phyloP scores from a whole-genome alignment of 306 rosid genomes.

The Arachis stenosperma region DNA sequence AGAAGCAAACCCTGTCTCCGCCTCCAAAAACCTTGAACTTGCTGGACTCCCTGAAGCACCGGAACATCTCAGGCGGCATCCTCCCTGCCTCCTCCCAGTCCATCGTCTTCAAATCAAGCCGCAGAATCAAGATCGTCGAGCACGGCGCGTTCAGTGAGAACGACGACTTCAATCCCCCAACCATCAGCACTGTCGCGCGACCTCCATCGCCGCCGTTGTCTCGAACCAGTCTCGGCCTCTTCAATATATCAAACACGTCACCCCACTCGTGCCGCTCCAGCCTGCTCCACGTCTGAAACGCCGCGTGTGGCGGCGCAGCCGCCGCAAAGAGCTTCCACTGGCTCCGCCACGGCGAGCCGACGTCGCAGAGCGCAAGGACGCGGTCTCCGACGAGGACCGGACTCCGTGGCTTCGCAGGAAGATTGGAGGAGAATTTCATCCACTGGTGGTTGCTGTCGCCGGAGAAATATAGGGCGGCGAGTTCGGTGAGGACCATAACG shows the following conservation, averaged over 20 bases:
- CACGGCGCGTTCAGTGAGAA: constrained; percentile 71
- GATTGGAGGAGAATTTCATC: constrained; percentile 78
- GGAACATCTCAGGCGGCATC: constrained; percentile 82
- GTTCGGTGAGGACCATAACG: constrained; percentile 85
- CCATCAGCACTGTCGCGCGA: constrained; percentile 57
- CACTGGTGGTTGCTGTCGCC: constrained; percentile 40
- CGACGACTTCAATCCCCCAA: constrained; percentile 81
- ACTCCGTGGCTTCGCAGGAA: constrained; percentile 88
- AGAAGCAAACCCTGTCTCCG: constrained; percentile 74
- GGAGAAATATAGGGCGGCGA: constrained; percentile 78
- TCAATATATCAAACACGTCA: constrained; percentile 80
- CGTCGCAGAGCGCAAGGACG: constrained; percentile 79
- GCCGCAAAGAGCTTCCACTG: constrained; percentile 81
- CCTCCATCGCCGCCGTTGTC: constrained; percentile 55
- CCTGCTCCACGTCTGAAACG: constrained; percentile 60
- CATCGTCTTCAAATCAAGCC: constrained; percentile 68
- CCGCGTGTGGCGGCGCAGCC: constrained; percentile 16
- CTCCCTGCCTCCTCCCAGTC: constrained; percentile 91
- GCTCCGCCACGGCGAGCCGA: constrained; percentile 91
- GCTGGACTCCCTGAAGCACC: constrained; percentile 72
- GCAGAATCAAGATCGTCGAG: constrained; percentile 72
- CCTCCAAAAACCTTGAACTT: constrained; percentile 88
- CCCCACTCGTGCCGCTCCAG: constrained; percentile 82
- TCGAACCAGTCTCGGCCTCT: constrained; percentile 76
- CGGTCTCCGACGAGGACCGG: constrained; percentile 67